Evolutionary conservation across 2,329 filamentous ascomycete genomes (phyloP).

Genomic region (Hawksworthiomyces lignivorus): DNA sequence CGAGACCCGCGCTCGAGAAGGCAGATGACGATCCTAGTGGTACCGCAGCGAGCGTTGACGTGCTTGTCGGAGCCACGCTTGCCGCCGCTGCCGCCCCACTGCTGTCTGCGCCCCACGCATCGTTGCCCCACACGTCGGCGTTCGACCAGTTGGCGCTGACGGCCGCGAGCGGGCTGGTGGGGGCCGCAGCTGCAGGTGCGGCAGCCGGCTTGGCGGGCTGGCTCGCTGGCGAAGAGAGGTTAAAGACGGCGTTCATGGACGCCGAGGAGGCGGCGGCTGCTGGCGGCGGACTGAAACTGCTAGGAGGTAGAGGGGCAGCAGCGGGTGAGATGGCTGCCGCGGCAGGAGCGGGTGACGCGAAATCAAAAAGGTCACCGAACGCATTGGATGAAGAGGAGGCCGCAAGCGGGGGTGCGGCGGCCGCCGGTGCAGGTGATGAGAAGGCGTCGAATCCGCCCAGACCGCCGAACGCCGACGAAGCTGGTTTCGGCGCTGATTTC

Average conservation of each 20-base stretch:
- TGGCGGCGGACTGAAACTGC: slow-evolving; percentile 30
- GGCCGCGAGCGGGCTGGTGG: slow-evolving; percentile 25
- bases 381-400: slow-evolving; percentile 39
- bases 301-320: slow-evolving; percentile 28
- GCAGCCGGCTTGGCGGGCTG: slow-evolving; percentile 24
- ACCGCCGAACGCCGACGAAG: slow-evolving; percentile 44
- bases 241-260: slow-evolving; percentile 65
- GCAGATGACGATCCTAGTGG: slow-evolving; percentile 22
- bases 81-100: slow-evolving; percentile 48
- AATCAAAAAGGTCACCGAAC: slow-evolving; percentile 76
- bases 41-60: slow-evolving; percentile 25
- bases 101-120: slow-evolving; percentile 63
- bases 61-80: background rate
- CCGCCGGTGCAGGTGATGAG: slow-evolving; percentile 22
- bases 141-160: slow-evolving; percentile 32
- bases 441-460: slow-evolving; percentile 41
- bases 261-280: slow-evolving; percentile 19
- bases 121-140: slow-evolving; percentile 76
- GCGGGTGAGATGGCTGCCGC: slow-evolving; percentile 36
- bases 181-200: slow-evolving; percentile 32
- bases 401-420: slow-evolving; percentile 28
- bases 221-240: slow-evolving; percentile 54
- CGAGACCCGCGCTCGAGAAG: background rate
- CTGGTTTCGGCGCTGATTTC: slow-evolving; percentile 1
- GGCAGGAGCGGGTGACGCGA: slow-evolving; percentile 46